Evolutionary conservation across 1,284 basidiomycete genomes (phyloP), one percentile per base, ranked within the genome.

Genomic region (Pholiota adiposa): DNA sequence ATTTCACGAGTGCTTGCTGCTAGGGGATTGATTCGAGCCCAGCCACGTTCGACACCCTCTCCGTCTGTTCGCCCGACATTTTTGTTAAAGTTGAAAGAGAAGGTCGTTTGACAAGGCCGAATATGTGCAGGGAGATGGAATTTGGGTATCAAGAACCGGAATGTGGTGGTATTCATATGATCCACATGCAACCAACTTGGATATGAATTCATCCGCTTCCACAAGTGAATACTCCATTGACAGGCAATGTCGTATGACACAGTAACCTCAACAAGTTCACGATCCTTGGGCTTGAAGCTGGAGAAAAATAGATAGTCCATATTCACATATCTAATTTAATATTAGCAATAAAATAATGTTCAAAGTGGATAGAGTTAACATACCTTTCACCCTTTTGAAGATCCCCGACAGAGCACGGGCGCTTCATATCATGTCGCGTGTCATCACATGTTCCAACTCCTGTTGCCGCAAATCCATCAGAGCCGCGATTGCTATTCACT

Each of bases 191-290:
- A 54, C n/a, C 11, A 31, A 3, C 27, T 11, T 4, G 64, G 63
- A 27, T 66, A 67, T 9, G 34, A 41, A 1, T 36, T 34, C 27
- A 68, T 61, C 1, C 67, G 61, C 0, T 55, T 38, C 49, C 54
- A 58, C 4, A 75, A 36, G 19, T 75, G 65, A 2, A 63, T 63
- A 34, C 59, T 60, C 69, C 70, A 75, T 41, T 75, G 73, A 48
- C 74, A 75, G 11, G 63, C 66, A 43, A 76, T 76, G 40, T 75
- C 72, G 40, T 74, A 76, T 6, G 70, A 72, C 4, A 73, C 44
- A 3, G 69, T 49, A 4, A 72, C 48, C 4, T 60, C 41, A 0
- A 40, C 9, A 5, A 64, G 36, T 2, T 54, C 43, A 0, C 44
- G 54, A 14, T 61, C 55, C 7, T 4, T 11, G 29, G 29, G 29